Percentiles rank a stretch among this genome's conserved stretches.
These are phyloP conservation scores for Lyophyllum semitale DNA, from an alignment of 768 basidiomycete genomes.

Conservation along the genomic window DNA sequence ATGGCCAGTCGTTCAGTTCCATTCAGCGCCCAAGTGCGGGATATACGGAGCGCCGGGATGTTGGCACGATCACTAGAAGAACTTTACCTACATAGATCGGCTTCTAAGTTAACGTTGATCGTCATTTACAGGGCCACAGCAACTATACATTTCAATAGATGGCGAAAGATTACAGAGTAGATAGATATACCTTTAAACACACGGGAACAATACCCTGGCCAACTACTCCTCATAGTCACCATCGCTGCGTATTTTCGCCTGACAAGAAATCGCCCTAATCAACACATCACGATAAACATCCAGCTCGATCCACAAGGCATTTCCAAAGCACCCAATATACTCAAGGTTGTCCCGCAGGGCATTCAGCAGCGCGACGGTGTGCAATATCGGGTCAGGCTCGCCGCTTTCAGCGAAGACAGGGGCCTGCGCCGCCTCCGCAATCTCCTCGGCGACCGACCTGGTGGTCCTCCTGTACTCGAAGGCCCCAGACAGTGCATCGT, in stretches of 20 bases:
- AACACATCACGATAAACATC: constrained; percentile 26
- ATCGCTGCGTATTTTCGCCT: constrained; percentile 13
- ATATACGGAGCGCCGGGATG: too few relatives aligned
- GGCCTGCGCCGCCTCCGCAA: constrained; percentile 23
- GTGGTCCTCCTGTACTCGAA: constrained; percentile 15
- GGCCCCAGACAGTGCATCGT: constrained; percentile 1
- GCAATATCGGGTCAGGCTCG: constrained; percentile 21
- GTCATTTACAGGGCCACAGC: too few relatives aligned
- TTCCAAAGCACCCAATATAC: constrained; percentile 33
- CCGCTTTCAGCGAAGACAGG: constrained; percentile 7
- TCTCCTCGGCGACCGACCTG: constrained; percentile 26
- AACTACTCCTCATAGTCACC: neutral
- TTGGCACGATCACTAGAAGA: too few relatives aligned
- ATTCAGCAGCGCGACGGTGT: constrained; percentile 23
- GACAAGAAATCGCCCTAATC: constrained; percentile 20
- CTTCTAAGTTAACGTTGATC: too few relatives aligned
- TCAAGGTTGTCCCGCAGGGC: constrained; percentile 35
- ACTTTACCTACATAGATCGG: too few relatives aligned
- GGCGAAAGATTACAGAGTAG: too few relatives aligned
- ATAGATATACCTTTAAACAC: neutral
- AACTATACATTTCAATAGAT: too few relatives aligned
- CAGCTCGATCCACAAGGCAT: constrained; percentile 35
- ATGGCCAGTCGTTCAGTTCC: too few relatives aligned
- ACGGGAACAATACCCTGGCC: neutral
- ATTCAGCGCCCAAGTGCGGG: too few relatives aligned